Base-by-base conservation (phyloP, 1,284 basidiomycete genomes). In the Heterobasidion annosum region DNA sequence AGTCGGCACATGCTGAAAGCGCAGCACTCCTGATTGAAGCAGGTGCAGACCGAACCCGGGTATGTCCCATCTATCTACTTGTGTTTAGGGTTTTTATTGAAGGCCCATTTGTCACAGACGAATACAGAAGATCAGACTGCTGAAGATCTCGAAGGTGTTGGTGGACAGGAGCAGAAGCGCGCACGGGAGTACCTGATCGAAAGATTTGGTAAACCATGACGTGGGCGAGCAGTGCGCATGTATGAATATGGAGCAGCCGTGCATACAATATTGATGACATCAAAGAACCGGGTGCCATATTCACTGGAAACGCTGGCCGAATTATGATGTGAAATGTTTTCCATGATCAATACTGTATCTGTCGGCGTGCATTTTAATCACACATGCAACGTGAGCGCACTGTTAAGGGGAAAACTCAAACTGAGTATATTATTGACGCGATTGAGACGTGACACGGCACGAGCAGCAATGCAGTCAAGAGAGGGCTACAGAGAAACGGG, bases 21-120 rank as follows among this genome's bases (percentile, higher is more conserved):
- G 94, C 93, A 6, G 90, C 93, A 1, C 71, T 87, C 49, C 76
- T 98, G 51, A 94, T 98, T 56, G 91, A 95, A 67, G 93, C 92
- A 46, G 94, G 94, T 15, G 93, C 93, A 7, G 94, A 97, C 74
- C 83, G 94, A 35, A 80, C 80, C 59, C 78, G 91, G 63, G 92
- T 94, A 68, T 66, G 90, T 68, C 25, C 16, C 40, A 43, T 16
- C 8, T 7, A 60, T 12, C 12, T 49, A 33, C 45, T 47, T 50
- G 16, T 15, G 18, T 10, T 32, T 48, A 25, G 4, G 25, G 18
- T 8, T 44, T 44, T 15, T 25, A 25, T 25, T 25, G 43, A 12
- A 44, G 2, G 10, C 15, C 25, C 16, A 32, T 13, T 19, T 9
- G 37, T 12, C 15, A 13, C 61, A 90, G 93, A 71, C 83, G 59